Evolutionary conservation across 805 yeast genomes (phyloP).

Genomic region (Yueomyces sp.): DNA sequence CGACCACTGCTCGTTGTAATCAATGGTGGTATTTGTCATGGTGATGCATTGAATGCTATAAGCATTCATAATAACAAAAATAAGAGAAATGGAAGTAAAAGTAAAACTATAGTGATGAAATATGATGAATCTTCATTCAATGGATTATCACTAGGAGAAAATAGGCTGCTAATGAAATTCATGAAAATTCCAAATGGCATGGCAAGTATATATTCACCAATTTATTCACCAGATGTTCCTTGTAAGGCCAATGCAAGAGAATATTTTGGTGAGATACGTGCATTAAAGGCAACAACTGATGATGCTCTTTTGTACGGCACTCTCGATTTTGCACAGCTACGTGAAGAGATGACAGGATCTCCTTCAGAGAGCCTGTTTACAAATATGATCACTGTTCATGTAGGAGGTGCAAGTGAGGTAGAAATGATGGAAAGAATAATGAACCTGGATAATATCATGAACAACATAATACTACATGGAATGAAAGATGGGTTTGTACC

Average conservation of each 20-base stretch:
- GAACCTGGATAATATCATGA: constrained; percentile 16
- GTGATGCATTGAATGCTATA: constrained; percentile 20
- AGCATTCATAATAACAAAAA: constrained; percentile 21
- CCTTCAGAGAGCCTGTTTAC: constrained; percentile 7
- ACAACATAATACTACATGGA: constrained; percentile 16
- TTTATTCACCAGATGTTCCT: constrained; percentile 17
- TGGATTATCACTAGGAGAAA: constrained; percentile 12
- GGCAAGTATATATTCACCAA: constrained; percentile 17
- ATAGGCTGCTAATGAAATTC: constrained; percentile 13
- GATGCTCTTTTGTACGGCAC: constrained; percentile 13
- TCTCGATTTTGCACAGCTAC: constrained; percentile 8
- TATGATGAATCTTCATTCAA: constrained; percentile 11
- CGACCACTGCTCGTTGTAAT: constrained; percentile 16
- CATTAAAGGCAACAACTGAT: constrained; percentile 21
- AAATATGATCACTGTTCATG: constrained; percentile 17
- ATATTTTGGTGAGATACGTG: constrained; percentile 18
- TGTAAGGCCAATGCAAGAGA: constrained; percentile 18
- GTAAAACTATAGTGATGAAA: constrained; percentile 11
- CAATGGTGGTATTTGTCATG: constrained; percentile 13
- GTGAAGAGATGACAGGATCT: background rate
- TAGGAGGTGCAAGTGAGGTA: constrained; percentile 20
- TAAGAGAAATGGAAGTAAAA: constrained; percentile 9
- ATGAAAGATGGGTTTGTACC: constrained; percentile 18
- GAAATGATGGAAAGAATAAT: constrained; percentile 20
- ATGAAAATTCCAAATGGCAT: constrained; percentile 17